Percentiles rank a stretch among this genome's conserved stretches.
phyloP scores from a whole-genome alignment of 129 eudicot genomes.

The sunflower (Helianthus annuus) region HanXRQr2.0-SUNRISE NC_035446.2:23040067-23040566 shows the following conservation, averaged over 20 bases:
- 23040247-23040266: constrained; percentile 90
- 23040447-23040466: constrained; percentile 64
- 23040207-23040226: constrained; percentile 72
- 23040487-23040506: constrained; percentile 55
- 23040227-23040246: constrained; percentile 98
- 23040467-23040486: constrained; percentile 52
- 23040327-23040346: neutral
- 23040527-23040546: neutral
- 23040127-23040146: neutral
- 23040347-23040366: neutral
- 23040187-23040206: constrained; percentile 41
- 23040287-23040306: neutral
- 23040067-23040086: neutral
- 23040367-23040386: constrained; percentile 74
- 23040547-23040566: too few relatives aligned
- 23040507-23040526: too few relatives aligned
- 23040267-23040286: constrained; percentile 82
- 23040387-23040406: constrained; percentile 80
- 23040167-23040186: constrained; percentile 37
- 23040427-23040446: constrained; percentile 73
- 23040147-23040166: constrained; percentile 7
- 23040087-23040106: constrained; percentile 1
- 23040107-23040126: neutral
- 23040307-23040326: neutral
- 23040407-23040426: constrained; percentile 79